Conservation (phyloP, 2,329 filamentous ascomycete genomes). For the Penicillium sp. region DNA sequence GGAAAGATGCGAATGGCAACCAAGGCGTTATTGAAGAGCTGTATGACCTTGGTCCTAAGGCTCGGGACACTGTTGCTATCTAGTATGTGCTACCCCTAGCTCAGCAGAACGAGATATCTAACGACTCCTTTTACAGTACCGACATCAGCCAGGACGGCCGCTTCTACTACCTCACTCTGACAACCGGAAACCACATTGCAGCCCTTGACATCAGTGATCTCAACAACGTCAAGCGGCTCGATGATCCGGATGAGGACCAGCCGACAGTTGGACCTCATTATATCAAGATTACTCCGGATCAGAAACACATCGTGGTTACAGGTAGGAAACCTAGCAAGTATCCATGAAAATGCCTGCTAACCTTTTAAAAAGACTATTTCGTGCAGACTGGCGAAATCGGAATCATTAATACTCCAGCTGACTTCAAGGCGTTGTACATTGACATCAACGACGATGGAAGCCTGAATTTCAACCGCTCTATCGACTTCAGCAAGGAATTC, state of each 20-base stretch:
- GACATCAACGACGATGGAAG: conserved; percentile 53
- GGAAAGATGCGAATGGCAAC: conserved; percentile 51
- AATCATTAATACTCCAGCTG: conserved; percentile 56
- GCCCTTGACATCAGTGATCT: conserved; percentile 59
- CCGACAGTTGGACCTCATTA: conserved; percentile 60
- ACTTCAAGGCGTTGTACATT: conserved; percentile 60
- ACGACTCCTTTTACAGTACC: conserved; percentile 33
- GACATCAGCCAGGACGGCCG: conserved; percentile 56
- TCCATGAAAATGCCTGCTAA: background rate
- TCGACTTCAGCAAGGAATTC: conserved; percentile 54
- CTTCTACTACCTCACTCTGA: conserved; percentile 57
- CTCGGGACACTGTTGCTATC: conserved; percentile 54
- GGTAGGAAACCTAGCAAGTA: background rate
- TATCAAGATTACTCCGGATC: conserved; percentile 59
- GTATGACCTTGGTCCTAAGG: conserved; percentile 54
- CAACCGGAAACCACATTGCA: conserved; percentile 58
- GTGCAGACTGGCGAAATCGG: conserved; percentile 59
- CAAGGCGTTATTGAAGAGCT: conserved; percentile 56
- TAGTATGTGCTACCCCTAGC: conserved; percentile 38
- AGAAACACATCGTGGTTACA: conserved; percentile 56
- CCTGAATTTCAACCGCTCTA: conserved; percentile 56
- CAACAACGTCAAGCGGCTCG: conserved; percentile 56
- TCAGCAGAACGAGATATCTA: background rate
- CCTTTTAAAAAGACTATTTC: conserved; percentile 55
- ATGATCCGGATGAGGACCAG: conserved; percentile 55